These are phyloP conservation scores for Leccinum incarnatum DNA, from an alignment of 768 basidiomycete genomes.

Conservation along the genomic window DNA sequence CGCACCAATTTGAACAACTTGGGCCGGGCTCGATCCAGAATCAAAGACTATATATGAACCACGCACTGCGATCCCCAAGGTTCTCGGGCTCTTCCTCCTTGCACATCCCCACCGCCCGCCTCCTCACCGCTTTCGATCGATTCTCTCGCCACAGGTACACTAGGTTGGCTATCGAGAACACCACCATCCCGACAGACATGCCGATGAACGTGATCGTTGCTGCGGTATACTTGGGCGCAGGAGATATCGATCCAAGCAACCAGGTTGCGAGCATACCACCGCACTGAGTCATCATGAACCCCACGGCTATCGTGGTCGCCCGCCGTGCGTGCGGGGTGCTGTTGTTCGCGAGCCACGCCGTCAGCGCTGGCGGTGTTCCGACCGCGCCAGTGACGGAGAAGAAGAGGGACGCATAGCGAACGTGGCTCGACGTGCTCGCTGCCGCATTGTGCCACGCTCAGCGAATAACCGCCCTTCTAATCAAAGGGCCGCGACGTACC, in stretches of 20 bases:
- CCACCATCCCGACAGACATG: not conserved
- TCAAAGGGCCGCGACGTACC: conserved; percentile 32
- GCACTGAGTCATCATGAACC: not conserved
- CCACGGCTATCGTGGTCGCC: not conserved
- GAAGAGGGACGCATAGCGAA: not conserved
- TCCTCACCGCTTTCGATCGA: not conserved
- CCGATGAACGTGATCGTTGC: not conserved
- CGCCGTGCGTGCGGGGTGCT: not conserved
- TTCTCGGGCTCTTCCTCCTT: not conserved
- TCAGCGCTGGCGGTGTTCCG: not conserved
- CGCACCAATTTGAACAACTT: not conserved
- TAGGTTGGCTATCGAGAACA: not conserved
- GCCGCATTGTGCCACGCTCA: not conserved
- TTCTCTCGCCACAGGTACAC: not conserved
- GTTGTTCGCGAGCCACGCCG: not conserved
- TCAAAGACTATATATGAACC: not conserved
- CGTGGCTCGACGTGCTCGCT: not conserved
- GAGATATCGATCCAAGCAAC: not conserved
- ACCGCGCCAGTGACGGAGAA: not conserved
- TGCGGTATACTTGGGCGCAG: not conserved
- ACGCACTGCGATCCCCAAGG: not conserved
- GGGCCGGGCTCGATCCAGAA: not conserved
- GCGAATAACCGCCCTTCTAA: not conserved
- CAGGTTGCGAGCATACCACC: not conserved
- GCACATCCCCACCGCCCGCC: not conserved